Percentiles rank a stretch among this genome's conserved stretches.
These are phyloP conservation scores for Piloderma croceum DNA, from an alignment of 768 basidiomycete species.

Conservation along the genomic window DNA sequence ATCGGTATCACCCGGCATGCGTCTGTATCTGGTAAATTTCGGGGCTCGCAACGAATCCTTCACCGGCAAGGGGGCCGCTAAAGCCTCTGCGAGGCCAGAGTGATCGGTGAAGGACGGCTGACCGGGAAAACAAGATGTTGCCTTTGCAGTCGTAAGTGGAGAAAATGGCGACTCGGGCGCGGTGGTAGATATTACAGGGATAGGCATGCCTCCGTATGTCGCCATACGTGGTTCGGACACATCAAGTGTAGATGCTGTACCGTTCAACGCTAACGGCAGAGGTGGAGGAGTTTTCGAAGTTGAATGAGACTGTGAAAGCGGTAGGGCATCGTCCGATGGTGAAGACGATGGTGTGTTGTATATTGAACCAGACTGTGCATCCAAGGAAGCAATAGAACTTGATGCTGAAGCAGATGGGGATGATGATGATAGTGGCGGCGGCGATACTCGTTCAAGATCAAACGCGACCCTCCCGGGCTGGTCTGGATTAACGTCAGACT, in stretches of 20 bases:
- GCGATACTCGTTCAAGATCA: conserved; percentile 2
- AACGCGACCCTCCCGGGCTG: conserved; percentile 21
- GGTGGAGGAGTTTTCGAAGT: conserved; percentile 18
- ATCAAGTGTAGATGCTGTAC: conserved; percentile 12
- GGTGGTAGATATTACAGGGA: conserved; percentile 52
- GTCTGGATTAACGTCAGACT: conserved; percentile 26
- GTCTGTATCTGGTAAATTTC: conserved; percentile 14
- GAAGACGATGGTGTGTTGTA: conserved; percentile 16
- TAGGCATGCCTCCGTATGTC: conserved; percentile 39
- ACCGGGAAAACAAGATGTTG: too few species aligned
- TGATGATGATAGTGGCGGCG: conserved; percentile 27
- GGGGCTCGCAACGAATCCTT: conserved; percentile 27
- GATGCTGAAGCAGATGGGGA: conserved; percentile 21
- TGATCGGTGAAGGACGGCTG: too few species aligned
- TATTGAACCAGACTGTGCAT: conserved; percentile 20
- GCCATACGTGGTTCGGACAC: conserved; percentile 9
- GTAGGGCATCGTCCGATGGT: conserved; percentile 3
- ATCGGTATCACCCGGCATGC: conserved; percentile 16
- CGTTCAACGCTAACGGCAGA: conserved; percentile 20
- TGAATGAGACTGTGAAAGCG: conserved; percentile 21
- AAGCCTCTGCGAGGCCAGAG: conserved; percentile 1
- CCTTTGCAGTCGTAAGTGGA: conserved; percentile 11
- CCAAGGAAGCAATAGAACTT: conserved; percentile 36
- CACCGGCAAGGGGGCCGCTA: conserved; percentile 15
- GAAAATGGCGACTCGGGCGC: conserved; percentile 35